phyloP scores from a whole-genome alignment of 179 eudicot genomes.

The Spergularia azorica region DNA sequence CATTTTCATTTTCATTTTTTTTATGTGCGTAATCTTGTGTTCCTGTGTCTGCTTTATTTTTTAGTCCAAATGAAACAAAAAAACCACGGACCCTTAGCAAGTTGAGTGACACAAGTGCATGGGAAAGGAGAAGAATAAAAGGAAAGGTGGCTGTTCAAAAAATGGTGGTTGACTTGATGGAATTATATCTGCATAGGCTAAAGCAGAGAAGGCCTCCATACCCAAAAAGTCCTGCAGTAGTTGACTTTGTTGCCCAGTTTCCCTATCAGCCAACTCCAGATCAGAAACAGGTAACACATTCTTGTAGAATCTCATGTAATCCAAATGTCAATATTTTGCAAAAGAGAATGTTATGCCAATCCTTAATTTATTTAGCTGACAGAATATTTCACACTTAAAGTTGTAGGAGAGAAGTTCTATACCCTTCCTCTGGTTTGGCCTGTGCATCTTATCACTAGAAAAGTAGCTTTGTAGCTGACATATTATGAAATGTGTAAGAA shows the following conservation, averaged over 20 bases:
- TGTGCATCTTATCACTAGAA: neutral
- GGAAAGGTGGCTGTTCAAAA: slow-evolving; percentile 97
- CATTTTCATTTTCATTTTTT: neutral
- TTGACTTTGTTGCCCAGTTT: slow-evolving; percentile 70
- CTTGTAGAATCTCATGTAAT: slow-evolving; percentile 9
- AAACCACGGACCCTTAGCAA: slow-evolving; percentile 79
- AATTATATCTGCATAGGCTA: slow-evolving; percentile 84
- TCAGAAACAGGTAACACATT: slow-evolving; percentile 68
- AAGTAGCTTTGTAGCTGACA: neutral
- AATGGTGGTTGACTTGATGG: slow-evolving; percentile 99
- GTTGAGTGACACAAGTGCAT: slow-evolving; percentile 71
- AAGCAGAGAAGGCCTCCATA: slow-evolving; percentile 85
- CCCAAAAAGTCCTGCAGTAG: slow-evolving; percentile 65
- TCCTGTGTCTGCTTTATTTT: slow-evolving; percentile 19
- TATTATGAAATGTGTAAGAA: neutral
- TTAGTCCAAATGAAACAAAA: slow-evolving; percentile 88
- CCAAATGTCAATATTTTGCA: neutral
- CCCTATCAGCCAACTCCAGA: slow-evolving; percentile 92
- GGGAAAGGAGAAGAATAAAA: slow-evolving; percentile 90
- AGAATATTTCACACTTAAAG: neutral
- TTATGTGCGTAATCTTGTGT: neutral
- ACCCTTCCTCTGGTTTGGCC: neutral
- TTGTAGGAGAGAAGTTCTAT: neutral
- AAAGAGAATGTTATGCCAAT: neutral
- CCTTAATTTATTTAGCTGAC: neutral